Base-by-base conservation (phyloP, 306 rosid species). In the Ochetophila trinervis region DNA sequence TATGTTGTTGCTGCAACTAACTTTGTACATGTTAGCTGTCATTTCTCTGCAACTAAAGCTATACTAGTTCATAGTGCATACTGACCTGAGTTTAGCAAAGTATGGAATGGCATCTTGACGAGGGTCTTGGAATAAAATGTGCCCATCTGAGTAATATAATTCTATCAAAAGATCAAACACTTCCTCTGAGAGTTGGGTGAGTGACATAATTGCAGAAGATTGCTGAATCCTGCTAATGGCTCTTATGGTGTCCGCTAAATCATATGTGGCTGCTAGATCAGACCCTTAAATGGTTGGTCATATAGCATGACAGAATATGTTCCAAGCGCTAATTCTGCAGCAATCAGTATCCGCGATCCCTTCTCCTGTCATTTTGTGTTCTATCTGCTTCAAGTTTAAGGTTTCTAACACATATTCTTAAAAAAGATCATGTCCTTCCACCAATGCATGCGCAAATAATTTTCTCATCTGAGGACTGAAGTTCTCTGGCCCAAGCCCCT, bases 231-330 rank as follows among this genome's bases (percentile, higher is more conserved):
- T 62, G 54, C 54, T 62, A 62, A 45, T 62, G 22, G 66, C 20
- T 62, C 66, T 62, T 62, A 62, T 42, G 66, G 54, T 62, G 66
- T 62, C 66, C 53, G 44, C 66, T 0, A 62, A 19, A 51, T 62
- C 53, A 62, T 62, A 62, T 0, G 66, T 62, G 20, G 66, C 9
- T 44, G 40, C 37, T 45, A 62, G 54, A 45, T 62, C 54, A 62
- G 37, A 62, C 7, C 66, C 40, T 0, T 20, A 62, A 62, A 22
- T 44, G 54, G 66, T 44, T 62, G 66, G 54, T 62, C 42, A 62
- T 23, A 62, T 20, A 62, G 22, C 42, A 44, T 62, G 50, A 22
- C 66, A 62, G n/a, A 62, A 24, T 12, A 62, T 62, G 67, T 62
- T 45, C 40, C 55, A 1, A 45, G 40, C 0, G 67, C 53, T 62